Percentiles rank a stretch among this genome's conserved stretches.
These are phyloP conservation scores for Stemphylium lycopersici DNA, from an alignment of 2,329 filamentous ascomycete species.

Conservation along the genomic window DNA sequence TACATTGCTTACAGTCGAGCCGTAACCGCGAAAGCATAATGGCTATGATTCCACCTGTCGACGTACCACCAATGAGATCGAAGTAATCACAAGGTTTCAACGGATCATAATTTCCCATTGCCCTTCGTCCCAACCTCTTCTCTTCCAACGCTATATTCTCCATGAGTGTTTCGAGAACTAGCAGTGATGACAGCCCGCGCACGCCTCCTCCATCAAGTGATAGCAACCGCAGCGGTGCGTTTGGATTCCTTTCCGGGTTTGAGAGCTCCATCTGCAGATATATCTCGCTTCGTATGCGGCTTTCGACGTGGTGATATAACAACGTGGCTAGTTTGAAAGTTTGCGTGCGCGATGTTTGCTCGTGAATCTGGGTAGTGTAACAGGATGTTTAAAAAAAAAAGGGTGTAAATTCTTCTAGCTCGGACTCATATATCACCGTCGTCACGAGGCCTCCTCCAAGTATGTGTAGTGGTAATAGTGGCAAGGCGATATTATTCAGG, in stretches of 20 bases:
- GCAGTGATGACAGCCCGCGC: conserved; percentile 45
- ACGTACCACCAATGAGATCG: conserved; percentile 50
- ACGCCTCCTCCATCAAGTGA: conserved; percentile 50
- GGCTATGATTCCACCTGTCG: conserved; percentile 50
- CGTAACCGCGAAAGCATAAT: conserved; percentile 48
- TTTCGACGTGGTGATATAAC: not conserved
- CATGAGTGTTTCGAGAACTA: conserved; percentile 50
- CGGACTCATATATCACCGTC: conserved; percentile 3
- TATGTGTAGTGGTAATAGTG: conserved; percentile 7
- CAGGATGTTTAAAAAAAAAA: not conserved
- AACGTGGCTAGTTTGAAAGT: not conserved
- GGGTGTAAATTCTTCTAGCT: not conserved
- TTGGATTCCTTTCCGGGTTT: conserved; percentile 36
- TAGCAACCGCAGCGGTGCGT: conserved; percentile 42
- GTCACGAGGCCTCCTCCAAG: conserved; percentile 9
- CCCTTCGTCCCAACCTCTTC: conserved; percentile 42
- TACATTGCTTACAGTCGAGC: conserved; percentile 47
- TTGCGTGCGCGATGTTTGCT: conserved; percentile 4
- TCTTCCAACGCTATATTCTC: conserved; percentile 48
- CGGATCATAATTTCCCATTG: conserved; percentile 32
- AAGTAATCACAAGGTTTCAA: conserved; percentile 51
- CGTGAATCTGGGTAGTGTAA: not conserved
- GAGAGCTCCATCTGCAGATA: conserved; percentile 31
- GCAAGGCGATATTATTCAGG: conserved; percentile 19
- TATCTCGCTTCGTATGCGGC: not conserved